A percentile compares a stretch with the other conserved stretches of the same genome.
Conservation (phyloP, 2,329 filamentous ascomycete genomes). For the Ophiostoma tasmaniense region DNA sequence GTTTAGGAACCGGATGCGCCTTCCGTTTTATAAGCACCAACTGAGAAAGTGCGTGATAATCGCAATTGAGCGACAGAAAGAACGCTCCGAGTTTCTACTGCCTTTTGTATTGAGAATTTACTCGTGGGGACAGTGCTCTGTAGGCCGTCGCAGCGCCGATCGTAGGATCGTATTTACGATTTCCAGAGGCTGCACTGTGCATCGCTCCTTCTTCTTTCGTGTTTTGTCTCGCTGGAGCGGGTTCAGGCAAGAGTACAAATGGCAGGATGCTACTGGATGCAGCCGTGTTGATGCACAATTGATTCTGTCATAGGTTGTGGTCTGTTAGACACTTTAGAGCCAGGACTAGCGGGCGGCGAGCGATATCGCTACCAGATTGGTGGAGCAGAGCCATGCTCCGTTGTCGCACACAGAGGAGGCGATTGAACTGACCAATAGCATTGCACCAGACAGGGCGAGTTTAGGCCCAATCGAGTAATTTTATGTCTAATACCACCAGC, state of each 20-base stretch:
- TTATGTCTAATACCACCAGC: constrained; percentile 4
- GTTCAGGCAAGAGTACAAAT: not conserved
- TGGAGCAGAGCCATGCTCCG: constrained; percentile 13
- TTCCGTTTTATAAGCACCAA: not conserved
- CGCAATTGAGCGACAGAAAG: not conserved
- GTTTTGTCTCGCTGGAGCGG: not conserved
- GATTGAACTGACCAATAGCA: not conserved
- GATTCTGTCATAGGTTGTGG: not conserved
- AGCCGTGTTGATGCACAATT: not conserved
- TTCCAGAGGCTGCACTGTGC: not conserved
- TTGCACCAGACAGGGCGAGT: not conserved
- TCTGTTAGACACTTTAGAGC: not conserved
- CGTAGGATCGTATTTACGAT: constrained; percentile 12
- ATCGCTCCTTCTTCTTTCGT: not conserved
- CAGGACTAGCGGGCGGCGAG: constrained; percentile 3
- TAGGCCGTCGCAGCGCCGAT: constrained; percentile 5
- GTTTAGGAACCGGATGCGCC: not conserved
- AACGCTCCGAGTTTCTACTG: not conserved
- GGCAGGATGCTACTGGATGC: constrained; percentile 3
- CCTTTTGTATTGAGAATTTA: not conserved
- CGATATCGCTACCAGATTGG: constrained; percentile 18
- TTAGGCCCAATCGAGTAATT: constrained; percentile 4
- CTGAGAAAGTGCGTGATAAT: not conserved
- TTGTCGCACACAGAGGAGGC: constrained; percentile 14
- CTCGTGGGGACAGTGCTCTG: not conserved